Evolutionary conservation across 2,329 filamentous ascomycete species (phyloP), one percentile per base, ranked within the genome.

Genomic region (Calonectria multiphialidica): DNA sequence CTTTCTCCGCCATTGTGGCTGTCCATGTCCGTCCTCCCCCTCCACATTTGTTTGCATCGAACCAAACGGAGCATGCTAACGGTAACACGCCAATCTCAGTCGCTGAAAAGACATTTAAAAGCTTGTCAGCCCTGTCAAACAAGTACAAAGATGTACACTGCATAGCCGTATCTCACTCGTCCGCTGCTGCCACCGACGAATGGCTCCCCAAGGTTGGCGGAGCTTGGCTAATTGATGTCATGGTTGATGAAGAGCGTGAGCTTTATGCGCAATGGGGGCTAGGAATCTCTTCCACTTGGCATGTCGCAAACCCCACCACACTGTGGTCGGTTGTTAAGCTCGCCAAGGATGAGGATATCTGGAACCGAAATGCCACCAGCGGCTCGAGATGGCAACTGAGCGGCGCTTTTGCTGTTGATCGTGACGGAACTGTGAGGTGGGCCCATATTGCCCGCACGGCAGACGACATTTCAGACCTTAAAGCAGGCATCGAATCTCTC

Each of bases 1-100:
- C 18, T 95, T 95, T 78, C 86, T 95, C 7, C 87, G 93, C 40
- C 93, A 95, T 81, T 95, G 93, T 80, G 93, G 93, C 40, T 94
- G 93, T 84, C 93, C 93, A 13, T 94, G 93, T 93, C 88, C 80
- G 88, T n/a, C 21, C 40, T 57, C 53, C 50, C 53, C 30, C 13
- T 44, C 21, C 15, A 28, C n/a, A n/a, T n/a, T n/a, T 23, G 33
- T 37, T 15, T 13, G 13, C 35, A 8, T 8, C n/a, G 25, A 25
- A 23, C 21, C 16, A 30, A 33, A 30, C 15, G 35, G 37, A 18
- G 30, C 23, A 33, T 53, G 12, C 33, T 47, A 23, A 70, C 40
- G 16, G 30, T 44, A 33, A 47, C 28, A 47, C 68, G 49, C 57
- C 42, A 40, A 55, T 10, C 30, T 55, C 9, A 93, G 92, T 94